A percentile compares a stretch with the other conserved stretches of the same genome.
Evolutionary conservation across 371 early-diverging fungal species (phyloP).

Genomic region (Syncephalastrum racemosum): DNA sequence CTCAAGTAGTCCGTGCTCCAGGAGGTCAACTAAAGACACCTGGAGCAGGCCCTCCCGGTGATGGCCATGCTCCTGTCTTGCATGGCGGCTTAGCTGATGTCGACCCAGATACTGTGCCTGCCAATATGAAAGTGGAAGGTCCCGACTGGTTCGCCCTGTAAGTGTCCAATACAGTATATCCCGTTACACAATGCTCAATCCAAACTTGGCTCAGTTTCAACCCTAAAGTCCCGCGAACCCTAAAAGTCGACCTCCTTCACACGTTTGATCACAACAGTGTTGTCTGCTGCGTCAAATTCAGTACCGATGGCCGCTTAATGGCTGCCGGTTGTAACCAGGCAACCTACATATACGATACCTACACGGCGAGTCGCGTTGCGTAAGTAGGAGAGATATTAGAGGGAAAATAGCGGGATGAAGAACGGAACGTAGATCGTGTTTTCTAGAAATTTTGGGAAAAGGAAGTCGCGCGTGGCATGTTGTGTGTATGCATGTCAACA

Average conservation of each 20-base stretch:
- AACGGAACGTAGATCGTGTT: too few species aligned
- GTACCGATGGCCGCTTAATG: conserved; percentile 82
- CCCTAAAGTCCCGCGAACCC: conserved; percentile 60
- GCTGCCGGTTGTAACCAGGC: conserved; percentile 93
- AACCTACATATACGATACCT: conserved; percentile 86
- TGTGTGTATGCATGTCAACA: background rate
- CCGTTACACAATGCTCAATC: too few species aligned
- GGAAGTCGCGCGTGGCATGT: background rate
- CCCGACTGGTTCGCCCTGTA: conserved; percentile 87
- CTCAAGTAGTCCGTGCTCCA: conserved; percentile 16
- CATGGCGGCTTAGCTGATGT: conserved; percentile 71
- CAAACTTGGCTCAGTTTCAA: conserved; percentile 51
- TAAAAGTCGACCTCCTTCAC: conserved; percentile 81
- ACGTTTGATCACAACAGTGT: conserved; percentile 84
- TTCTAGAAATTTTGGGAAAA: too few species aligned
- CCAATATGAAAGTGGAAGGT: conserved; percentile 81
- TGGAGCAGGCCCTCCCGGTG: conserved; percentile 10
- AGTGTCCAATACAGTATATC: background rate
- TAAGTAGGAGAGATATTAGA: conserved; percentile 30
- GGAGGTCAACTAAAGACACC: conserved; percentile 7
- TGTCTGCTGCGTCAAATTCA: conserved; percentile 95
- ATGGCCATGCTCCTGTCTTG: conserved; percentile 7
- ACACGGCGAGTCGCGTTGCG: conserved; percentile 71
- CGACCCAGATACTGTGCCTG: conserved; percentile 79
- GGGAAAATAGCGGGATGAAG: background rate